phyloP scores from a whole-genome alignment of 2,329 filamentous ascomycete species.

The Curvularia lunata region DNA sequence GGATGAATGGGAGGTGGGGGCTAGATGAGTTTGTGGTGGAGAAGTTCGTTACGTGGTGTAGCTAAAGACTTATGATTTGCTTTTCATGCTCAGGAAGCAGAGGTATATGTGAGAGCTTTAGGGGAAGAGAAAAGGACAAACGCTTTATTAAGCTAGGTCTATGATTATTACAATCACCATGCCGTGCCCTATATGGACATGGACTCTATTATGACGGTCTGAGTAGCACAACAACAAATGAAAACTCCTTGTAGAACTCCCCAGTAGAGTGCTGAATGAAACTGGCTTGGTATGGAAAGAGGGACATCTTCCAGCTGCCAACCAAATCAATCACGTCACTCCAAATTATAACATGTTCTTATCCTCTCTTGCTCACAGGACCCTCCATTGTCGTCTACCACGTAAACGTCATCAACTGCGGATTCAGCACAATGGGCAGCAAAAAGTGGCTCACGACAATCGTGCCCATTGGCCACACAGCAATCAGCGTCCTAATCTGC shows the following conservation, averaged over 20 bases:
- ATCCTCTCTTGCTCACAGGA: too few relatives aligned
- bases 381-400: constrained; percentile 59
- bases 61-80: constrained; percentile 4
- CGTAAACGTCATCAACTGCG: constrained; percentile 80
- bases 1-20: constrained; percentile 52
- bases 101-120: background rate
- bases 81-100: background rate
- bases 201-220: background rate
- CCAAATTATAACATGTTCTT: background rate
- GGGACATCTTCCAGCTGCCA: background rate
- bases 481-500: constrained; percentile 60
- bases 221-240: background rate
- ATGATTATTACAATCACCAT: background rate
- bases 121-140: background rate
- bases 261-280: background rate
- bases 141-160: background rate
- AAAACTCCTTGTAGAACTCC: background rate
- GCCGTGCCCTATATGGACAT: background rate
- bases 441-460: constrained; percentile 73
- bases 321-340: background rate
- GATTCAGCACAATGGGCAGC: constrained; percentile 75
- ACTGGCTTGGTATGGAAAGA: background rate
- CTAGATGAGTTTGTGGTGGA: constrained; percentile 53
- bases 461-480: constrained; percentile 74
- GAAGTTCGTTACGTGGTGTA: constrained; percentile 46